These are phyloP conservation scores for Termitomyces sp. DNA, from an alignment of 768 basidiomycete species.

Conservation along the genomic window DNA sequence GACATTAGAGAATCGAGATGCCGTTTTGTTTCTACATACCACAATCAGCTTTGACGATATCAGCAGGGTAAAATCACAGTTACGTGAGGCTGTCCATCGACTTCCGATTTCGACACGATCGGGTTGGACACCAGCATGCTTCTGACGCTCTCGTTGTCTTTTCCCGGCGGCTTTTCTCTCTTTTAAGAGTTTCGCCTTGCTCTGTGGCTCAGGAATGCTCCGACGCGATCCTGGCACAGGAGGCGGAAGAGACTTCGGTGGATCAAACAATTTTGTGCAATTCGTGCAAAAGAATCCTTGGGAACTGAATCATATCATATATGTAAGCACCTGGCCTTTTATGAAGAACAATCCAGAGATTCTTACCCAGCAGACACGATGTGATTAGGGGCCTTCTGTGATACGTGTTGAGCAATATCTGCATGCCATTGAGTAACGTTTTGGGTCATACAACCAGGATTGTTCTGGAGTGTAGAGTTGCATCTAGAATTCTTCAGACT, in stretches of 20 bases:
- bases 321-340: not conserved
- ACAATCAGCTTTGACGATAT: not conserved
- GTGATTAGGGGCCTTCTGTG: constrained; percentile 53
- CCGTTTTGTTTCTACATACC: constrained; percentile 36
- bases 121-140: constrained; percentile 23
- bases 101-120: constrained; percentile 50
- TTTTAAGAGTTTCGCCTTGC: constrained; percentile 39
- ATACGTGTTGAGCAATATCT: constrained; percentile 42
- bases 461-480: constrained; percentile 44
- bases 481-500: constrained; percentile 34
- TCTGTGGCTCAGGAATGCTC: constrained; percentile 32
- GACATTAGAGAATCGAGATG: constrained; percentile 38
- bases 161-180: constrained; percentile 45
- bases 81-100: constrained; percentile 53
- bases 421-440: constrained; percentile 56
- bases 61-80: constrained; percentile 9
- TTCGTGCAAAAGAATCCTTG: constrained; percentile 55
- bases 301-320: constrained; percentile 21
- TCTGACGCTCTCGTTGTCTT: constrained; percentile 30
- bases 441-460: constrained; percentile 37
- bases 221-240: constrained; percentile 34
- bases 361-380: constrained; percentile 56
- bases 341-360: constrained; percentile 1
- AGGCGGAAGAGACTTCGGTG: constrained; percentile 35
- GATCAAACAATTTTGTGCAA: constrained; percentile 48